Conservation (phyloP, 2,329 filamentous ascomycete species). For the Penicillium sclerotiorum region DNA sequence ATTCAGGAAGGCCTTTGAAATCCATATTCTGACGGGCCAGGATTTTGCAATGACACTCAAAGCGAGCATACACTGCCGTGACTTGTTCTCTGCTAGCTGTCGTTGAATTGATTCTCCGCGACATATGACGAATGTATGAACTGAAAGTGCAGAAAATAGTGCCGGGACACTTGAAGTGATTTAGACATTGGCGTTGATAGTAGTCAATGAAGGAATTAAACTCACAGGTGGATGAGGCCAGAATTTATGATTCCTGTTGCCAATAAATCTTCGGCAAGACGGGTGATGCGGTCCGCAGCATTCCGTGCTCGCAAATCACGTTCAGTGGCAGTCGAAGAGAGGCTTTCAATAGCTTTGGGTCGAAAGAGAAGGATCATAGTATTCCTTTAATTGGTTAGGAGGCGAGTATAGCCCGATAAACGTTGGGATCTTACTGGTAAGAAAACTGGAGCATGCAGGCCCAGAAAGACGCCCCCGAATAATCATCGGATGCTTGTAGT, state of each 20-base stretch:
- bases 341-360: constrained; percentile 9
- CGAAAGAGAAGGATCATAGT: constrained; percentile 12
- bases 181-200: not conserved
- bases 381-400: not conserved
- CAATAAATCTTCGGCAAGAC: constrained; percentile 24
- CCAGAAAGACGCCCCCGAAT: constrained; percentile 8
- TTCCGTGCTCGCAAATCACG: constrained; percentile 9
- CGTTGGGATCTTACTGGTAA: constrained; percentile 5
- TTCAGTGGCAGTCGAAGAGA: constrained; percentile 3
- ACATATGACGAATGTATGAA: constrained; percentile 30
- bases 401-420: not conserved
- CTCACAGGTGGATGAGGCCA: constrained; percentile 14
- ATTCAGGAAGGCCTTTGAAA: constrained; percentile 21
- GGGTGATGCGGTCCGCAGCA: constrained; percentile 22
- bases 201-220: not conserved
- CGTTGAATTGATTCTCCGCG: constrained; percentile 22
- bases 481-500: constrained; percentile 1
- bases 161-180: constrained; percentile 21
- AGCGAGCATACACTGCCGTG: constrained; percentile 28
- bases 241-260: constrained; percentile 11
- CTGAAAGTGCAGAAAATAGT: constrained; percentile 26
- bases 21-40: constrained; percentile 31
- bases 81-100: constrained; percentile 28
- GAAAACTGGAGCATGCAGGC: constrained; percentile 13
- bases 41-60: constrained; percentile 25